phyloP scores from a whole-genome alignment of 495 filamentous ascomycete genomes.

The Lindgomyces ingoldianus region DNA sequence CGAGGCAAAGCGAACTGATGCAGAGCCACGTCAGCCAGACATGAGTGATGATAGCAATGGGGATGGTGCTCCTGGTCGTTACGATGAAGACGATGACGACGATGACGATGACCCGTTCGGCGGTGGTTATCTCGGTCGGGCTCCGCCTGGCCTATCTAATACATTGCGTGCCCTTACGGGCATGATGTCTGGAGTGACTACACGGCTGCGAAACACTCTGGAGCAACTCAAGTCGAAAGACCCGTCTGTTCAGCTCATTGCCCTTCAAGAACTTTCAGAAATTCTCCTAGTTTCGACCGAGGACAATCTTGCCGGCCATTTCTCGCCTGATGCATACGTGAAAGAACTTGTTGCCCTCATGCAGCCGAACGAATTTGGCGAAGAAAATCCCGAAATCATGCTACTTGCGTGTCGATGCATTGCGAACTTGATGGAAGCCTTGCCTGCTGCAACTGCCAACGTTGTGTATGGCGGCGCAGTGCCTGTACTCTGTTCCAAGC shows the following conservation, averaged over 20 bases:
- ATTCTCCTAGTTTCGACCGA: conserved; percentile 92
- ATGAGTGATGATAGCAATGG: conserved; percentile 53
- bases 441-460: conserved; percentile 87
- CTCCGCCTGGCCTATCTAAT: conserved; percentile 68
- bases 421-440: conserved; percentile 96
- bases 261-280: conserved; percentile 90
- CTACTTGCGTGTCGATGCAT: conserved; percentile 93
- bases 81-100: conserved; percentile 66
- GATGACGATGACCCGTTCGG: conserved; percentile 81
- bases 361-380: conserved; percentile 82
- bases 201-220: conserved; percentile 79
- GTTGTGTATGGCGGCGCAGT: conserved; percentile 97
- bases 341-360: conserved; percentile 93
- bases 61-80: conserved; percentile 53
- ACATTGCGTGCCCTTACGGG: conserved; percentile 85
- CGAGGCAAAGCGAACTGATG: conserved; percentile 41
- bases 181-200: conserved; percentile 82
- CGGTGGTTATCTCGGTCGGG: conserved; percentile 68
- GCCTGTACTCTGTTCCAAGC: conserved; percentile 87
- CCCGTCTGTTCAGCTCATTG: conserved; percentile 84
- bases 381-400: conserved; percentile 97
- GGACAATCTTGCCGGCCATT: conserved; percentile 93
- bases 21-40: conserved; percentile 46
- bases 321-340: conserved; percentile 89
- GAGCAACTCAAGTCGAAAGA: conserved; percentile 82